Base-by-base conservation (phyloP, 116 monocot genomes). In the Phalaenopsis hybrid region DNA sequence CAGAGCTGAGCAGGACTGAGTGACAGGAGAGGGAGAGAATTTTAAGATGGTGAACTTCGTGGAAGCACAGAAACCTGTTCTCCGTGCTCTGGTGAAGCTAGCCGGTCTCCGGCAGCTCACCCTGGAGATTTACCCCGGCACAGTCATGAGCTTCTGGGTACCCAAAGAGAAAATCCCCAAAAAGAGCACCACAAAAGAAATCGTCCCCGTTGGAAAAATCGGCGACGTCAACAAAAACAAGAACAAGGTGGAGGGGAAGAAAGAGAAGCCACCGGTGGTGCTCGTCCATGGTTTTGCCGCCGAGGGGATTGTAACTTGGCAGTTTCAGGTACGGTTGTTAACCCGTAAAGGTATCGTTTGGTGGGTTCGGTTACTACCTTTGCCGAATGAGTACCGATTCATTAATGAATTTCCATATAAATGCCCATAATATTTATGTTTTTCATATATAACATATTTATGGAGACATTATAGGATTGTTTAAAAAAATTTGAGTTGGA, bases 251-350 rank as follows among this genome's bases (percentile, higher is more conserved):
- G 8, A 8, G 11, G 28, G 63, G 17, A 73, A 84, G 80, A 84
- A 89, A 76, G 83, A 76, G 78, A 89, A 86, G 83, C 96, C 92
- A 4, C 86, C 91, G 2, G 92, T 96, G n/a, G 88, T 96, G 13
- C 89, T 96, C 18, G 82, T 96, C 59, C 96, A 96, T 57, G 96
- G 96, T 5, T 96, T 96, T 57, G 96, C 96, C 0, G 88, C 91
- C 0, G 96, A 94, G 79, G 96, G 96, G 23, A 85, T 96, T 21
- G 82, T 90, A 5, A 96, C 96, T 0, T 96, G 96, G 96, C 92
- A 94, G 69, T 92, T 96, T 82, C 94, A 96, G 81, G 72, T 72
- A 41, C 0, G 55, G 17, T 9, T 51, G 51, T 51, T 51, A 51
- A 51, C 10, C 13, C 0, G 51, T 3, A 2, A 51, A 10, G 11